Percentiles rank a stretch among this genome's conserved stretches.
Evolutionary conservation across 805 yeast genomes (phyloP).

Genomic region (Starmerella khaoyaiensis): DNA sequence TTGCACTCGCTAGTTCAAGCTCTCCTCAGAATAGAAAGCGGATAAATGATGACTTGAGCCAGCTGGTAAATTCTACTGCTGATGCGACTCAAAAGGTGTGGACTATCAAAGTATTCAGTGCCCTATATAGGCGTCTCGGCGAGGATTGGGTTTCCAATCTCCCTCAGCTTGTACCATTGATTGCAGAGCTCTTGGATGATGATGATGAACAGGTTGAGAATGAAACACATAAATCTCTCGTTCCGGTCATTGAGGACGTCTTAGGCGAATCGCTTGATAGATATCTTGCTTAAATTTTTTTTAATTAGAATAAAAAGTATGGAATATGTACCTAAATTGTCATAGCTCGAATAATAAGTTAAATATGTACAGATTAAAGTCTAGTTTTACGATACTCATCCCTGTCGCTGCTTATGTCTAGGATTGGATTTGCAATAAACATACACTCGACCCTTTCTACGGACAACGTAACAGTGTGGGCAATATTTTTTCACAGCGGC

Average conservation of each 20-base stretch:
- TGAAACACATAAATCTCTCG: slow-evolving; percentile 82
- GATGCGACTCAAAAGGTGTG: slow-evolving; percentile 55
- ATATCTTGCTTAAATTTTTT: slow-evolving; percentile 21
- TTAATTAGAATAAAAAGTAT: background rate
- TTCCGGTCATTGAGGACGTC: slow-evolving; percentile 79
- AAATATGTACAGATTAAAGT: slow-evolving; percentile 7
- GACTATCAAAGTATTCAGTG: slow-evolving; percentile 68
- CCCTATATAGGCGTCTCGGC: slow-evolving; percentile 79
- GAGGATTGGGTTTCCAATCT: slow-evolving; percentile 84
- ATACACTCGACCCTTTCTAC: slow-evolving; percentile 88
- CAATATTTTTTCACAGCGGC: slow-evolving; percentile 91
- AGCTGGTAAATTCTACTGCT: slow-evolving; percentile 50
- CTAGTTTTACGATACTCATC: slow-evolving; percentile 19
- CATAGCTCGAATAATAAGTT: background rate
- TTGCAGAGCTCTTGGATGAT: slow-evolving; percentile 90
- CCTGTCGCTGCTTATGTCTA: slow-evolving; percentile 87
- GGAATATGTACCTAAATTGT: background rate
- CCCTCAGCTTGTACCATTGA: slow-evolving; percentile 89
- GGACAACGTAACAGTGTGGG: slow-evolving; percentile 78
- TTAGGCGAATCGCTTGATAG: slow-evolving; percentile 85
- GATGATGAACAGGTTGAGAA: slow-evolving; percentile 87
- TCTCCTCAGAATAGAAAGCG: slow-evolving; percentile 52
- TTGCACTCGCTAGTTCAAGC: slow-evolving; percentile 59
- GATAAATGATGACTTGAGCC: slow-evolving; percentile 49
- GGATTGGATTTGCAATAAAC: slow-evolving; percentile 88